phyloP scores from a whole-genome alignment of 768 basidiomycete species.

The Boletellus ananiceps region DNA sequence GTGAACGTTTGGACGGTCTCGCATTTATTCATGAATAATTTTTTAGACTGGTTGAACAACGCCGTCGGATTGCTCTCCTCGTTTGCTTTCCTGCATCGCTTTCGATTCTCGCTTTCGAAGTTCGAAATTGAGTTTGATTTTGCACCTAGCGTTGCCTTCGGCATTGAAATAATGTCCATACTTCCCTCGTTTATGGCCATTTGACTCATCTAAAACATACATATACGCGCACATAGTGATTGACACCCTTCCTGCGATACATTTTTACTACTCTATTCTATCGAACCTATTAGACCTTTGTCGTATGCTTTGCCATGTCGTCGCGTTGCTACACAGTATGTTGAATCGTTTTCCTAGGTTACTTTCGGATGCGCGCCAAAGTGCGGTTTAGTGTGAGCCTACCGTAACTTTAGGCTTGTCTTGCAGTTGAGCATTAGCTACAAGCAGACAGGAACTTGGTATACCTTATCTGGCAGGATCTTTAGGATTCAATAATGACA shows the following conservation, averaged over 20 bases:
- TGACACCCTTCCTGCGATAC: neutral
- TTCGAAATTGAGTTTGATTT: neutral
- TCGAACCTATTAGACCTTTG: conserved; percentile 1
- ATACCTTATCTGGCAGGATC: conserved; percentile 10
- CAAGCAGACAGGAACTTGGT: neutral
- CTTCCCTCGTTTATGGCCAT: conserved; percentile 1
- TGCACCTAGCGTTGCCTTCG: neutral
- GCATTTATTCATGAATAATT: neutral
- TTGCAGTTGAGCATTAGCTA: no score
- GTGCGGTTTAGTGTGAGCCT: no score
- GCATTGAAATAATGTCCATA: conserved; percentile 13
- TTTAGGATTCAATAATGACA: conserved; percentile 21
- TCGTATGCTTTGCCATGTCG: conserved; percentile 4
- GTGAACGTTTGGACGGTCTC: conserved; percentile 11
- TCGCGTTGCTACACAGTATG: neutral
- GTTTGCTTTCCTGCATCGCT: neutral
- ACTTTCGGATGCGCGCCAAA: neutral
- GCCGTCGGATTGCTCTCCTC: neutral
- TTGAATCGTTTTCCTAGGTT: neutral
- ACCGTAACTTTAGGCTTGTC: no score
- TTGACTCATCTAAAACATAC: neutral
- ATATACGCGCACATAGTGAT: neutral
- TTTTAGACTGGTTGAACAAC: conserved; percentile 1
- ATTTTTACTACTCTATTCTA: conserved; percentile 7
- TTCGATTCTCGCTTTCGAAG: neutral